Base-by-base conservation (phyloP, 805 yeast species). In the Barnettozyma vustinii region DNA sequence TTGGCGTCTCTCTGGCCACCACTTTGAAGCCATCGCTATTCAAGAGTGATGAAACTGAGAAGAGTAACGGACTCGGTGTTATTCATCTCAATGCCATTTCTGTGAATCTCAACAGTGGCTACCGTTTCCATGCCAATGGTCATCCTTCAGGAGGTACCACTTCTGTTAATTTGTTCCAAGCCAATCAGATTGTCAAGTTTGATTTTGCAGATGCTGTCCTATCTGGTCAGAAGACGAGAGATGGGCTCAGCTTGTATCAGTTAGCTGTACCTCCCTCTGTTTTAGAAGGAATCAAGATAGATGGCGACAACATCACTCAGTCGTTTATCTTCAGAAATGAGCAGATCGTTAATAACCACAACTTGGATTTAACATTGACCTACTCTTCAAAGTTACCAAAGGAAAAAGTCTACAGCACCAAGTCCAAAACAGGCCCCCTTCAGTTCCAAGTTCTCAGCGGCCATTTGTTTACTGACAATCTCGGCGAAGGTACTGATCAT, bases 131-230 rank as follows among this genome's bases (percentile, higher is more conserved):
- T 19, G 41, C 25, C 3, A 33, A 33, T 18, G 19, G 19, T n/a
- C 19, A 33, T 12, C 18, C 15, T 16, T 37, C 27, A 15, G 10
- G 16, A 13, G 30, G 20, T 6, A 40, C 27, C 20, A 25, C 7
- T 6, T 19, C 32, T 21, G 16, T 25, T 21, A n/a, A 25, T 8
- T 5, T 40, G 33, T 40, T 40, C 32, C n/a, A 40, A 6, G 5
- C 27, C 19, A 5, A 16, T 18, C 18, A 26, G 16, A 18, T 40
- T 12, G 32, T 16, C 5, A 40, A 3, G 32, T 19, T 40, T 21
- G 42, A 40, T 25, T 40, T 40, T 40, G 42, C 42, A 40, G 30
- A 40, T 21, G 42, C 42, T 9, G 12, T 25, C 30, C 32, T 25
- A 15, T 21, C 42, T 5, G 20, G 19, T 40, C 18, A 16, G 19